These are phyloP conservation scores for Tetrapisispora phaffii DNA, from an alignment of 805 yeast species.

Conservation along the genomic window DNA sequence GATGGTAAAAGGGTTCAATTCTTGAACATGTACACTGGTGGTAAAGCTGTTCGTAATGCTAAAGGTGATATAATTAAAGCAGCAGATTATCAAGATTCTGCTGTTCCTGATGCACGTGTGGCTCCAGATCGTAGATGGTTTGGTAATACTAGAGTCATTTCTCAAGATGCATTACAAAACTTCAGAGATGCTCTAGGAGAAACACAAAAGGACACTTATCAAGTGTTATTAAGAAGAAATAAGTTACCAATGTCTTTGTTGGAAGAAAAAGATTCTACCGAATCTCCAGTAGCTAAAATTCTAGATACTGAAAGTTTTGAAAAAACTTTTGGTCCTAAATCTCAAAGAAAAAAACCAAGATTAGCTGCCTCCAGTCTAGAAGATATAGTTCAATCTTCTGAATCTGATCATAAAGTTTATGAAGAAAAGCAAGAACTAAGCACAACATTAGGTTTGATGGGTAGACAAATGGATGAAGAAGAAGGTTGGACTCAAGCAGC, in stretches of 20 bases:
- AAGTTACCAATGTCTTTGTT: slow-evolving; percentile 91
- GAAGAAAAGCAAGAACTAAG: slow-evolving; percentile 71
- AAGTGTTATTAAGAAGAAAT: slow-evolving; percentile 77
- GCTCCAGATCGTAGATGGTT: slow-evolving; percentile 97
- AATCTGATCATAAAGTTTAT: slow-evolving; percentile 44
- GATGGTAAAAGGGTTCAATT: slow-evolving; percentile 89
- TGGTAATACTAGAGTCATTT: slow-evolving; percentile 93
- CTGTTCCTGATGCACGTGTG: slow-evolving; percentile 82
- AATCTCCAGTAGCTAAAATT: slow-evolving; percentile 69
- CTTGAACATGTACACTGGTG: slow-evolving; percentile 86
- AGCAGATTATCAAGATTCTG: slow-evolving; percentile 79
- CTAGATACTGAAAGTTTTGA: slow-evolving; percentile 80
- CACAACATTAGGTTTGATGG: slow-evolving; percentile 74
- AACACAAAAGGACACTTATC: slow-evolving; percentile 70
- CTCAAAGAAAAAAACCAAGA: slow-evolving; percentile 86
- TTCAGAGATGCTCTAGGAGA: slow-evolving; percentile 91
- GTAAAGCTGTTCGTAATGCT: slow-evolving; percentile 78
- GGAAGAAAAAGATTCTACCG: slow-evolving; percentile 73
- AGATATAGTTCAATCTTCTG: slow-evolving; percentile 58
- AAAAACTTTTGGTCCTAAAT: slow-evolving; percentile 85
- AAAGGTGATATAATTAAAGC: slow-evolving; percentile 80
- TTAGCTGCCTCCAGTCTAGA: slow-evolving; percentile 67
- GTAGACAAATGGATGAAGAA: slow-evolving; percentile 39
- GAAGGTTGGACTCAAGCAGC: slow-evolving; percentile 88
- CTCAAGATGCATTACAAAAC: slow-evolving; percentile 91